Evolutionary conservation across 306 rosid species (phyloP), one percentile per base, ranked within the genome.

Genomic region (Begonia masoniana): DNA sequence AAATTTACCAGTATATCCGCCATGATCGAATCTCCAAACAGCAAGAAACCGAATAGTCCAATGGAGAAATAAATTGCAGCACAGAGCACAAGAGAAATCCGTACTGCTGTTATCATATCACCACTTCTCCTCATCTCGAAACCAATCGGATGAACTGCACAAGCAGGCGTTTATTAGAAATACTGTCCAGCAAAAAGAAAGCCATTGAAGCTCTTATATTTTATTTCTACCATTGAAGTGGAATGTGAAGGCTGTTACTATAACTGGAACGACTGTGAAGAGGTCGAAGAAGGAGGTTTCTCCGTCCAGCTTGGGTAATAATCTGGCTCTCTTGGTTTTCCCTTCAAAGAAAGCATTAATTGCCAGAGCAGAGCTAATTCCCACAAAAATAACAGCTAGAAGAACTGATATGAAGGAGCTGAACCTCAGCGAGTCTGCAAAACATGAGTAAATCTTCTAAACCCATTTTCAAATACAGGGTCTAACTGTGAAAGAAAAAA

Each of bases 251-350:
- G 94, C 92, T 0, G 94, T 83, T 65, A 91, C 96, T 15, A 91
- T 75, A 68, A 91, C 96, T 0, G 99, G 99, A 15, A 91, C 88
- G 12, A 91, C 86, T 31, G 99, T 91, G 75, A 91, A 91, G 13
- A 91, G 87, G 51, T 91, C 88, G 74, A 86, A 81, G 88, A 91
- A 75, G 43, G 96, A 68, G 21, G 83, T 78, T 51, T 75, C 79
- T 47, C 74, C 15, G 61, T 79, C 82, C 43, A 91, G 57, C 9
- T 62, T 61, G 52, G 99, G 99, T 46, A 91, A 41, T 66, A 79
- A 36, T 76, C 79, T 83, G 35, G 94, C 89, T 47, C 61, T 71
- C 50, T 73, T 57, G 46, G 86, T 70, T 68, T 83, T 83, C 43
- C 99, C 99, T 73, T 78, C 67, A 54, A 78, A 53, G 12, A 91